Base-by-base conservation (phyloP, 192 early-diverging fungal species). In the Globomyces pollinis-pini region DNA sequence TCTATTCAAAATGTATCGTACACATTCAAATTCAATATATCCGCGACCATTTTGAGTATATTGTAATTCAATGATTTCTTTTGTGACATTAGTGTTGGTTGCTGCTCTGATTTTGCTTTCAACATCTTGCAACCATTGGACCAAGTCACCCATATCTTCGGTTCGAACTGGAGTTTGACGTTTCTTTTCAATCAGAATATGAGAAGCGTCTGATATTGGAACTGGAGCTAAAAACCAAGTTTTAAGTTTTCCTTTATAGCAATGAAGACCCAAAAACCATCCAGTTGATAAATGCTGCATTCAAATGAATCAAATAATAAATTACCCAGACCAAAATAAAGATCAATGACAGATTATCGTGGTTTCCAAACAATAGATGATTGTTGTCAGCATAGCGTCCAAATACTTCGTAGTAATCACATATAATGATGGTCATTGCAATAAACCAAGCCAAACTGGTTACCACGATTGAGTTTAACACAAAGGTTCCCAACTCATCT, bases 321-420 rank as follows among this genome's bases (percentile, higher is more conserved):
- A n/a, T n/a, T n/a, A n/a, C n/a, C 89, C 89, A 91, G 15, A 87
- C 72, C 39, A 85, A 67, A 55, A 85, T 81, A 65, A 88, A 84
- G 33, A 83, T 78, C 15, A 74, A 65, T 16, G 79, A 80, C 5
- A 80, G 78, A 24, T 79, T 68, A 55, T 78, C 72, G 7, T 79
- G 77, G 64, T 77, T 74, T 35, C 78, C 77, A 55, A 91, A 84
- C 13, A 86, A 16, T 24, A 75, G 20, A 33, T 51, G 50, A 18
- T 51, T 34, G 28, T 31, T 51, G 50, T 51, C 20, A 3, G 30
- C 16, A 15, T n/a, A 33, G 18, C 23, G 9, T 32, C 74, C 58
- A 63, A 83, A 69, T 32, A 77, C 75, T 41, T 63, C 68, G 60
- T 89, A 91, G 73, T 89, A 86, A 70, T 91, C 89, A 13, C 74